phyloP scores from a whole-genome alignment of 208 protist genomes.

The Leishmania amazonensis region DNA sequence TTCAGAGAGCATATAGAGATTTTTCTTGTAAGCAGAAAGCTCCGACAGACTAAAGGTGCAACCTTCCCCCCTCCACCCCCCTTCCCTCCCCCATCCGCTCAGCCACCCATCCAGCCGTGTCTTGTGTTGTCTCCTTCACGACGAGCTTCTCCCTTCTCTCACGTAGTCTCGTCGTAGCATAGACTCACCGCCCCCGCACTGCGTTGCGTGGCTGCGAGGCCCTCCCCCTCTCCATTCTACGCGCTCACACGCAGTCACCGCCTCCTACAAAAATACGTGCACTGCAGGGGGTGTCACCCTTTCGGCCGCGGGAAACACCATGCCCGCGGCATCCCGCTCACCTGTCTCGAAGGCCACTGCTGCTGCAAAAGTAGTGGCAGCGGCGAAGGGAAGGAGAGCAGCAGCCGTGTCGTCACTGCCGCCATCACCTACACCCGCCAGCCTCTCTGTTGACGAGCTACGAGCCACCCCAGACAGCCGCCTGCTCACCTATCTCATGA shows the following conservation, averaged over 20 bases:
- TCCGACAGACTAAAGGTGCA: background rate
- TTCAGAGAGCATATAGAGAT: background rate
- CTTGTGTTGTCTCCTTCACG: background rate
- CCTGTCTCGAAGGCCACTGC: background rate
- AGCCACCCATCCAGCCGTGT: background rate
- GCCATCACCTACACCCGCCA: background rate
- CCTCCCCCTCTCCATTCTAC: background rate
- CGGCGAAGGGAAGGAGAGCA: background rate
- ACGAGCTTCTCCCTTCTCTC: background rate
- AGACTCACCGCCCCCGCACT: background rate
- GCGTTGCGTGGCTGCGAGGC: background rate
- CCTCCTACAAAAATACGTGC: background rate
- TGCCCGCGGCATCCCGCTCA: background rate
- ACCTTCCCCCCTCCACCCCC: background rate
- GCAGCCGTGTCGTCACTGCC: background rate
- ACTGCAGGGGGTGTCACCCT: background rate
- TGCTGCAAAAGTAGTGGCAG: background rate
- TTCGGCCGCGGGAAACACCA: background rate
- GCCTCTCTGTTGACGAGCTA: conserved; percentile 22
- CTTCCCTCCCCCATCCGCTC: too few relatives aligned
- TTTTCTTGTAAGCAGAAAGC: background rate
- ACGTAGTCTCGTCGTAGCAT: background rate
- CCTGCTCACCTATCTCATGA: conserved; percentile 31
- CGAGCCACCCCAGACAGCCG: conserved; percentile 26
- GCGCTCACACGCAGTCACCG: background rate